These are phyloP conservation scores for Sporodiniella umbellata DNA, from an alignment of 371 early-diverging fungal genomes.

Conservation along the genomic window DNA sequence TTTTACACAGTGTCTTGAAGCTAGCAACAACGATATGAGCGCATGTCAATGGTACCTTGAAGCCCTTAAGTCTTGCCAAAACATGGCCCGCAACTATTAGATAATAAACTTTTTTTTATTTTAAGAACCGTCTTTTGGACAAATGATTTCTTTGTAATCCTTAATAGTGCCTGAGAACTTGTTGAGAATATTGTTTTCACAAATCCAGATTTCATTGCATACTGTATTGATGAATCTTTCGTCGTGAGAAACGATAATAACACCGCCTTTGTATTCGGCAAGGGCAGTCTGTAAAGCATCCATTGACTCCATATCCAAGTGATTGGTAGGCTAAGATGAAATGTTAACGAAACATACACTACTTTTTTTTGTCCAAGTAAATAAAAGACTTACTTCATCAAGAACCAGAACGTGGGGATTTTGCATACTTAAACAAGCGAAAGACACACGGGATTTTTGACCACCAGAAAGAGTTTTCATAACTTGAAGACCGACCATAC, in stretches of 20 bases:
- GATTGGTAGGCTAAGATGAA: conserved; percentile 66
- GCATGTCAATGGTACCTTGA: conserved; percentile 89
- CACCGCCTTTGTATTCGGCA: conserved; percentile 81
- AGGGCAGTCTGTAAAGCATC: conserved; percentile 85
- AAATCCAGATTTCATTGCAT: conserved; percentile 91
- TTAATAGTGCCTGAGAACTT: conserved; percentile 64
- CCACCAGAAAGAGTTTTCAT: conserved; percentile 97
- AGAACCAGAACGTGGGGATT: conserved; percentile 95
- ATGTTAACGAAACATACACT: too few species aligned
- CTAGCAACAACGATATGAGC: conserved; percentile 70
- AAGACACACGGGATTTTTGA: conserved; percentile 96
- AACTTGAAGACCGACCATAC: conserved; percentile 90
- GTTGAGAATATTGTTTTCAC: conserved; percentile 59
- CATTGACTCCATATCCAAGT: conserved; percentile 90
- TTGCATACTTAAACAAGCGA: conserved; percentile 90
- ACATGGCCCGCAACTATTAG: conserved; percentile 54
- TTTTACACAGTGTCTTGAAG: conserved; percentile 83
- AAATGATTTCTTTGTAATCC: conserved; percentile 43
- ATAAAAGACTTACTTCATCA: conserved; percentile 73
- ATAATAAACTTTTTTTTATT: neutral
- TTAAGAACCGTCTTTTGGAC: conserved; percentile 30
- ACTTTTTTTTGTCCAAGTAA: conserved; percentile 21
- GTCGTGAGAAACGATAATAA: conserved; percentile 94
- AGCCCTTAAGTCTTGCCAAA: conserved; percentile 83
- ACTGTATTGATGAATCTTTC: conserved; percentile 84